Conservation (phyloP, 2,329 filamentous ascomycete species). For the Xylariomycetidae sp. region DNA sequence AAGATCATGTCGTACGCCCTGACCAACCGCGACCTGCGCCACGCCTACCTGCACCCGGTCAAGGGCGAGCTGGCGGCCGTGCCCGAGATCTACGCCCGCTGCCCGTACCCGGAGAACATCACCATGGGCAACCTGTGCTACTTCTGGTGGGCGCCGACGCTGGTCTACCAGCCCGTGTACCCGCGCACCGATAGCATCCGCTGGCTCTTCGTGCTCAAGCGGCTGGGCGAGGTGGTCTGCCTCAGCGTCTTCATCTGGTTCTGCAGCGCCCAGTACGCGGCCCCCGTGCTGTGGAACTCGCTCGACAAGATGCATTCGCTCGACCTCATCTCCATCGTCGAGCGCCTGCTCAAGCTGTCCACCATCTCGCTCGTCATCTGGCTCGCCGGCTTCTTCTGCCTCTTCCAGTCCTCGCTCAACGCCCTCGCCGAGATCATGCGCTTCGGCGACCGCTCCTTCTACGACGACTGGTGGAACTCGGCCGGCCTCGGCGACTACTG, state of each 20-base stretch:
- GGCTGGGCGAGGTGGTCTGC: slow-evolving; percentile 70
- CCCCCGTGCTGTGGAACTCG: slow-evolving; percentile 84
- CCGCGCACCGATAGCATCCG: slow-evolving; percentile 77
- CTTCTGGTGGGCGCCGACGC: slow-evolving; percentile 96
- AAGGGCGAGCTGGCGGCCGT: slow-evolving; percentile 63
- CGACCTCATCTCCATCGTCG: slow-evolving; percentile 75
- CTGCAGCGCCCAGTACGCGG: slow-evolving; percentile 87
- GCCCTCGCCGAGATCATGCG: slow-evolving; percentile 83
- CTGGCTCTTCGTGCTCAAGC: slow-evolving; percentile 84
- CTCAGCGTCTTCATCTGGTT: slow-evolving; percentile 93
- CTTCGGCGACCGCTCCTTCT: slow-evolving; percentile 93
- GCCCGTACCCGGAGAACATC: slow-evolving; percentile 88
- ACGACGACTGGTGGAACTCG: slow-evolving; percentile 98
- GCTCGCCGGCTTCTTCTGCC: slow-evolving; percentile 94
- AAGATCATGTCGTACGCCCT: slow-evolving; percentile 96
- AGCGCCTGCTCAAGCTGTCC: slow-evolving; percentile 88
- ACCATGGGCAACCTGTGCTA: slow-evolving; percentile 83
- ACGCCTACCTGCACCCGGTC: slow-evolving; percentile 77
- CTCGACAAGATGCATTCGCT: slow-evolving; percentile 80
- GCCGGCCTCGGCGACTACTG: slow-evolving; percentile 83
- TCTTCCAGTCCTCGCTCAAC: slow-evolving; percentile 92
- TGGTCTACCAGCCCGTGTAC: slow-evolving; percentile 96
- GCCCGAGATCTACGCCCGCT: slow-evolving; percentile 75
- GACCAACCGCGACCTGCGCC: slow-evolving; percentile 90
- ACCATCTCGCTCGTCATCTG: slow-evolving; percentile 95